Evolutionary conservation across 164 flowering plant species (phyloP).

Genomic region (Chimonanthus praecox): DNA sequence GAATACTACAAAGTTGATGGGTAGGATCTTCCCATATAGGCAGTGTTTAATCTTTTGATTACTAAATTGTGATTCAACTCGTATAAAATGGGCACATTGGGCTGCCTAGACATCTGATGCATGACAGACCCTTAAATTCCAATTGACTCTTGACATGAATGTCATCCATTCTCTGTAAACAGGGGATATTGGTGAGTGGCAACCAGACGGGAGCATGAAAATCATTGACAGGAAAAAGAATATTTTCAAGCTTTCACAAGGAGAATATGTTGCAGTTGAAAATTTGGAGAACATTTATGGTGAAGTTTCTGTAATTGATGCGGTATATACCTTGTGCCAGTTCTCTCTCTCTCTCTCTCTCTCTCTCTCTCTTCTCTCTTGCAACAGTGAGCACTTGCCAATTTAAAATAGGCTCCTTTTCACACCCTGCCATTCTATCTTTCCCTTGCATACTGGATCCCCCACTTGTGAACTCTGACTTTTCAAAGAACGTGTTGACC

Average conservation of each 20-base stretch:
- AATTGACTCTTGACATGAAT: neutral
- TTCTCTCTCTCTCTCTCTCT: neutral
- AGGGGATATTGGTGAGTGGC: conserved; percentile 99
- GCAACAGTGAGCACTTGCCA: neutral
- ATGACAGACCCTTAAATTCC: neutral
- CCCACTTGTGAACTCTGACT: neutral
- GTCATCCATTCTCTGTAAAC: conserved; percentile 11
- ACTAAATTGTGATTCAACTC: neutral
- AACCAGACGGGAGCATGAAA: conserved; percentile 86
- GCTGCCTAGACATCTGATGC: neutral
- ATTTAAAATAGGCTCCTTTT: too few species aligned
- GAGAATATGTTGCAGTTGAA: conserved; percentile 98
- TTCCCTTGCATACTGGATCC: too few species aligned
- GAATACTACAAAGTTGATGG: neutral
- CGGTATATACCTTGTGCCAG: conserved; percentile 40
- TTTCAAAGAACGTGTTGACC: neutral
- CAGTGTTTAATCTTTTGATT: too few species aligned
- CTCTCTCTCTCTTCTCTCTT: neutral
- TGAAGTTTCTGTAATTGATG: conserved; percentile 53
- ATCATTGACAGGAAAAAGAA: conserved; percentile 97
- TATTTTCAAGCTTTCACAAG: conserved; percentile 97
- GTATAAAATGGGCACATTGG: neutral
- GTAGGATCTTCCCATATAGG: neutral
- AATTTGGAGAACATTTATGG: conserved; percentile 86
- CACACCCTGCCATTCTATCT: too few species aligned